phyloP scores from a whole-genome alignment of 306 rosid genomes.

The Castanea sativa region DNA sequence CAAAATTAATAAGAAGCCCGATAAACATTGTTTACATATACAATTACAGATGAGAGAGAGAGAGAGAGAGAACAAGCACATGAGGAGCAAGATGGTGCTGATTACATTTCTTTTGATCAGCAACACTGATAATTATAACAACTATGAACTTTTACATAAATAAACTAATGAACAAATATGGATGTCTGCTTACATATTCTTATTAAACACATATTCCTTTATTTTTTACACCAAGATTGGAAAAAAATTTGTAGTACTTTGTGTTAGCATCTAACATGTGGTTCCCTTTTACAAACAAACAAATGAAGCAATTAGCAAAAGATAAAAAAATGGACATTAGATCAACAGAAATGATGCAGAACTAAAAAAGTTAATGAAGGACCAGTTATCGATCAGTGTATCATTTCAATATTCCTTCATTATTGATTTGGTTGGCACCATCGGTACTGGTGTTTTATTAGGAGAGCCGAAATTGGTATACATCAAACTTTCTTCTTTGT shows the following conservation, averaged over 20 bases:
- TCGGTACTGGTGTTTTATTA: neutral
- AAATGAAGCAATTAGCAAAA: neutral
- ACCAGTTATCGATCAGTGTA: neutral
- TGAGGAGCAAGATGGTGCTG: neutral
- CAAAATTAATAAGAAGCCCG: too few species aligned
- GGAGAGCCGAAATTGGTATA: slow-evolving; percentile 7
- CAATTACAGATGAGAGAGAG: too few species aligned
- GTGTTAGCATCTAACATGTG: too few species aligned
- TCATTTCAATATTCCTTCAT: neutral
- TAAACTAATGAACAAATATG: neutral
- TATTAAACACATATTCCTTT: neutral
- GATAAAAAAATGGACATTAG: neutral
- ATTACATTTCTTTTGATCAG: neutral
- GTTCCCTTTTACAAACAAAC: too few species aligned
- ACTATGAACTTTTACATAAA: neutral
- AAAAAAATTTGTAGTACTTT: too few species aligned
- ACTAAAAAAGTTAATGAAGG: neutral
- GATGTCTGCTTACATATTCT: neutral
- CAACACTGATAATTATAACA: neutral
- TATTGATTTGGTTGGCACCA: neutral
- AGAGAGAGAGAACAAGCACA: neutral
- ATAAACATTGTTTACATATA: too few species aligned
- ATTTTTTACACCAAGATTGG: too few species aligned
- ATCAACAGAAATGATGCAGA: neutral
- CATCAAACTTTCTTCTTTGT: slow-evolving; percentile 40